Conservation (phyloP, 768 basidiomycete genomes). For the Boletus rubropictus region DNA sequence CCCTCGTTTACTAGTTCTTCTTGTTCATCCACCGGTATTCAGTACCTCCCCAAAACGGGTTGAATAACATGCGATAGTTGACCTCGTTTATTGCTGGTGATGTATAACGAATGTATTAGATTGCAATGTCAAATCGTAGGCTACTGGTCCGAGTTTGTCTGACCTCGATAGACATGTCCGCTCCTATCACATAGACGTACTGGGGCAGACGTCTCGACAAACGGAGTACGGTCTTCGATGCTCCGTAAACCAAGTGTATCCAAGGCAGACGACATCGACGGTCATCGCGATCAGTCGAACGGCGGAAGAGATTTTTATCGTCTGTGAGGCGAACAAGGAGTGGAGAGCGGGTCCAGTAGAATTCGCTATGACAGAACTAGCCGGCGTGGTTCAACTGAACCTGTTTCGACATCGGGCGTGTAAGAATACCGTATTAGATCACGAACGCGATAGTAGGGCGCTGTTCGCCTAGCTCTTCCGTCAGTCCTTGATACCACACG, state of each 20-base stretch:
- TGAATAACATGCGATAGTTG: not conserved
- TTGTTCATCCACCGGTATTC: conserved; percentile 54
- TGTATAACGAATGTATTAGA: not conserved
- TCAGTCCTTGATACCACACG: conserved; percentile 4
- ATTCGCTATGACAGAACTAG: too few species aligned
- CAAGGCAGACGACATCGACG: conserved; percentile 24
- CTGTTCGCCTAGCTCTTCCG: conserved; percentile 12
- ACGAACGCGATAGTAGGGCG: too few species aligned
- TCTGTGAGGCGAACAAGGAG: conserved; percentile 39
- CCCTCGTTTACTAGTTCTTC: conserved; percentile 37
- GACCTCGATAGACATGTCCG: conserved; percentile 29
- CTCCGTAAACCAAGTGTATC: conserved; percentile 26
- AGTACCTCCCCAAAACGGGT: conserved; percentile 50
- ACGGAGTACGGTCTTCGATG: conserved; percentile 28
- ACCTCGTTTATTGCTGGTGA: not conserved
- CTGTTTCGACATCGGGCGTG: too few species aligned
- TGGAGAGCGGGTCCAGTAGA: conserved; percentile 64
- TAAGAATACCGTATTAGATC: too few species aligned
- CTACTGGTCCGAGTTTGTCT: not conserved
- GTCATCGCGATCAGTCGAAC: conserved; percentile 57
- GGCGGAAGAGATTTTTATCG: conserved; percentile 55
- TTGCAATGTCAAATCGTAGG: not conserved
- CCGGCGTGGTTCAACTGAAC: too few species aligned
- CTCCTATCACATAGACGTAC: conserved; percentile 46
- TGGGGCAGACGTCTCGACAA: conserved; percentile 39